Conservation (phyloP, 495 filamentous ascomycete genomes). For the Thermothielavioides terrestris region DNA sequence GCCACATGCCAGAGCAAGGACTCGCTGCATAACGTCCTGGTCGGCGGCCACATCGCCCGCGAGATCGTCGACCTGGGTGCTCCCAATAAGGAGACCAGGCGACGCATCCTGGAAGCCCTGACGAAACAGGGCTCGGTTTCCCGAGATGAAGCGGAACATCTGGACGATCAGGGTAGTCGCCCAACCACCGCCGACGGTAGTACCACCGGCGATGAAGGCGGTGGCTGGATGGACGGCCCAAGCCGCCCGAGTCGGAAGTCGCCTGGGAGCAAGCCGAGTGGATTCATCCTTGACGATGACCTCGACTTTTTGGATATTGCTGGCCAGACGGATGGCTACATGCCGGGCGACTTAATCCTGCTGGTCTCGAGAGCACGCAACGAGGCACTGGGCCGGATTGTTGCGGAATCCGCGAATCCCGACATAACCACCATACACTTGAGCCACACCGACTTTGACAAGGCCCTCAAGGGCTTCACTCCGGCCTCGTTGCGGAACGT, state of each 20-base stretch:
- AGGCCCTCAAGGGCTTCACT: conserved; percentile 81
- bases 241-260: conserved; percentile 18
- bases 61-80: conserved; percentile 81
- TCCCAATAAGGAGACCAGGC: conserved; percentile 84
- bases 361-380: conserved; percentile 81
- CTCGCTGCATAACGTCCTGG: conserved; percentile 67
- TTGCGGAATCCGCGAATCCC: conserved; percentile 31
- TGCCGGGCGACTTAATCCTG: conserved; percentile 86
- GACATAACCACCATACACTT: conserved; percentile 46
- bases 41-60: conserved; percentile 70
- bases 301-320: conserved; percentile 90
- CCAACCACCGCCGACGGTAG: conserved; percentile 46
- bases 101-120: conserved; percentile 69
- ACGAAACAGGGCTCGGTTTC: conserved; percentile 38
- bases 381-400: conserved; percentile 78
- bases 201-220: conserved; percentile 41
- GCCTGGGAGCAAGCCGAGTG: conserved; percentile 37
- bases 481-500: conserved; percentile 91
- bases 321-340: conserved; percentile 90
- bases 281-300: conserved; percentile 59
- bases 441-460: conserved; percentile 63
- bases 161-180: conserved; percentile 38
- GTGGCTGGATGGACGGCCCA: conserved; percentile 63
- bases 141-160: conserved; percentile 31
- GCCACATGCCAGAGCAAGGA: conserved; percentile 94